phyloP scores from a whole-genome alignment of 2,329 filamentous ascomycete species.

The Fusarium compactum region DNA sequence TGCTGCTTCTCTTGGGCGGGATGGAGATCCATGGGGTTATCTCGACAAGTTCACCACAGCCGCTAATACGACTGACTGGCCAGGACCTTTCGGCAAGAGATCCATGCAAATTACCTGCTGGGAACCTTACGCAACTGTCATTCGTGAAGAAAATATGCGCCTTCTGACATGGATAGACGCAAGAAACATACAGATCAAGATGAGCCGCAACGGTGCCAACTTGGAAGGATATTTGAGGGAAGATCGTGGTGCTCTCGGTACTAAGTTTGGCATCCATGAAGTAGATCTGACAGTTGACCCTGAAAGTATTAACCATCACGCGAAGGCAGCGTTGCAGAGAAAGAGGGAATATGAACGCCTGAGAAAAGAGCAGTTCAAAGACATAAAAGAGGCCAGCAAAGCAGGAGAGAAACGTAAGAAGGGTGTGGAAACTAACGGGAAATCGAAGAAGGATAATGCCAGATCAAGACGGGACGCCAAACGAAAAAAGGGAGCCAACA shows the following conservation, averaged over 20 bases:
- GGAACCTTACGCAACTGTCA: conserved; percentile 72
- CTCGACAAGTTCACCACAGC: conserved; percentile 47
- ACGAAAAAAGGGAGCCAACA: conserved; percentile 25
- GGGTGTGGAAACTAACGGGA: conserved; percentile 40
- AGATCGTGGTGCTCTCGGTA: conserved; percentile 60
- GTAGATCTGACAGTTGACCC: conserved; percentile 57
- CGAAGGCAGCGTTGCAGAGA: conserved; percentile 70
- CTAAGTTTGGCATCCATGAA: conserved; percentile 69
- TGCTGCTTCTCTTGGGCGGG: conserved; percentile 51
- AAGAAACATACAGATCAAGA: conserved; percentile 78
- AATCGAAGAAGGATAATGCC: conserved; percentile 46
- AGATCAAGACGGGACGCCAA: conserved; percentile 42
- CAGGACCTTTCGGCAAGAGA: conserved; percentile 78
- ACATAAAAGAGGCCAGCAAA: conserved; percentile 53
- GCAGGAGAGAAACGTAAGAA: conserved; percentile 56
- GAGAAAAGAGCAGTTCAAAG: conserved; percentile 56
- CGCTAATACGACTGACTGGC: conserved; percentile 63
- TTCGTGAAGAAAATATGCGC: conserved; percentile 64
- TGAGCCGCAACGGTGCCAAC: conserved; percentile 61
- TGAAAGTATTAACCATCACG: conserved; percentile 59
- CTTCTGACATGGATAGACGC: conserved; percentile 73
- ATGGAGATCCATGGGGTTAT: conserved; percentile 71
- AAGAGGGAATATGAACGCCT: conserved; percentile 72
- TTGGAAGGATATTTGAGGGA: conserved; percentile 80
- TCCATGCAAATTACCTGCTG: conserved; percentile 79